These are phyloP conservation scores for Pseudovirgaria hyperparasitica DNA, from an alignment of 2,329 filamentous ascomycete species.

Conservation along the genomic window DNA sequence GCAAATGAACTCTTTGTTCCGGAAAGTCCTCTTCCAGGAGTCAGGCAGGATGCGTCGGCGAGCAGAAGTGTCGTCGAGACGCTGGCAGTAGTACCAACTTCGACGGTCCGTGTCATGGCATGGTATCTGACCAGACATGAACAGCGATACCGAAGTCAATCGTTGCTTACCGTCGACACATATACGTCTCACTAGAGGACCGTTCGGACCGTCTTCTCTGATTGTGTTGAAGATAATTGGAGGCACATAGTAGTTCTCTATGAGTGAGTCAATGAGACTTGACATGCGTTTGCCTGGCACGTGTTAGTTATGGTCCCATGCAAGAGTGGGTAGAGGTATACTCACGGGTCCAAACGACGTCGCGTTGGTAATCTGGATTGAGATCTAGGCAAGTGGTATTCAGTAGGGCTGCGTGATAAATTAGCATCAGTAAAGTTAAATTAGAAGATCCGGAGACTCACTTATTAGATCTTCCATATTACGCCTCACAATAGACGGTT, in stretches of 20 bases:
- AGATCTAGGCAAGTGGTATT: slow-evolving; percentile 23
- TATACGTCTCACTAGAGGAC: slow-evolving; percentile 15
- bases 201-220: slow-evolving; percentile 7
- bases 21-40: slow-evolving; percentile 23
- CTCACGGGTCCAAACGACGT: slow-evolving; percentile 30
- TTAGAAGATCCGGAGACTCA: too few species aligned
- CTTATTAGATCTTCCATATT: too few species aligned
- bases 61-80: slow-evolving; percentile 3
- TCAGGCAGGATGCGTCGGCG: slow-evolving; percentile 21
- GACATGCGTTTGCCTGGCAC: slow-evolving; percentile 19
- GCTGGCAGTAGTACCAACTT: slow-evolving; percentile 26
- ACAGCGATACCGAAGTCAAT: slow-evolving; percentile 31
- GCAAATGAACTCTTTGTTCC: slow-evolving; percentile 27
- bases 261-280: slow-evolving; percentile 20
- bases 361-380: slow-evolving; percentile 34
- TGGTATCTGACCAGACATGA: slow-evolving; percentile 32
- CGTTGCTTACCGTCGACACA: slow-evolving; percentile 39
- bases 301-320: slow-evolving; percentile 1
- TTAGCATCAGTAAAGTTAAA: too few species aligned
- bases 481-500: too few species aligned
- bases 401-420: too few species aligned
- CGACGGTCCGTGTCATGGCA: slow-evolving; percentile 27
- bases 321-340: background rate
- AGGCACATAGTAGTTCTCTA: slow-evolving; percentile 32
- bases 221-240: slow-evolving; percentile 35